These are phyloP conservation scores for Cardiospermum halicacabum DNA, from an alignment of 345 rosid species.

Conservation along the genomic window DNA sequence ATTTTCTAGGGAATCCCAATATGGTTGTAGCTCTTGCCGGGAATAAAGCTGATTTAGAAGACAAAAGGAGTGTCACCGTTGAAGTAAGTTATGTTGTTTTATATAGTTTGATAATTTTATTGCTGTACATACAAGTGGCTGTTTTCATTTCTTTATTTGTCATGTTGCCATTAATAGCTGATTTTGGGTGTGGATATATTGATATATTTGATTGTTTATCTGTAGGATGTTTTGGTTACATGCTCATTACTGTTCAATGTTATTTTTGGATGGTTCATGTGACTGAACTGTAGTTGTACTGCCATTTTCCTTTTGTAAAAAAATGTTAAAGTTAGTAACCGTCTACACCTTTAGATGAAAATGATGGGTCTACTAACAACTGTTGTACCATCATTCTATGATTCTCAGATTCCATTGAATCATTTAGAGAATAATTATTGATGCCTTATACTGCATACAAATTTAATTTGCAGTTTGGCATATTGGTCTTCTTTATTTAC, in stretches of 20 bases:
- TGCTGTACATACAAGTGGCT: background rate
- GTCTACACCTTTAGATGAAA: background rate
- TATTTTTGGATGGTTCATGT: background rate
- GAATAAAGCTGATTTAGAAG: conserved; percentile 56
- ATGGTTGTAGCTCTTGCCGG: conserved; percentile 62
- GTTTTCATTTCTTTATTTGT: background rate
- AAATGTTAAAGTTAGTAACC: background rate
- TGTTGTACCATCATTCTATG: background rate
- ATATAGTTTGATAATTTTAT: background rate
- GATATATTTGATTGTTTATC: background rate
- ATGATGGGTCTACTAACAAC: background rate
- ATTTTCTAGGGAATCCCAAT: conserved; percentile 40
- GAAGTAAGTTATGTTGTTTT: conserved; percentile 34
- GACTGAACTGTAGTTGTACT: background rate
- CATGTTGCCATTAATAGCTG: background rate
- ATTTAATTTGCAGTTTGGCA: background rate
- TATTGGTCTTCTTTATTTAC: background rate
- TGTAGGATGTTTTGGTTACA: background rate
- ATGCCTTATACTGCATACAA: background rate
- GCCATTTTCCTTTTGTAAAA: background rate
- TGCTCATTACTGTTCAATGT: background rate
- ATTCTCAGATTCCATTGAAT: background rate
- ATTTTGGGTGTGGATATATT: background rate
- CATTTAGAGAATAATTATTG: background rate
- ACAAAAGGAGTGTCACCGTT: conserved; percentile 49